Percentiles rank a stretch among this genome's conserved stretches.
phyloP scores from a whole-genome alignment of 169 alveolate genomes.

The Plasmodium cynomolgi region DNA sequence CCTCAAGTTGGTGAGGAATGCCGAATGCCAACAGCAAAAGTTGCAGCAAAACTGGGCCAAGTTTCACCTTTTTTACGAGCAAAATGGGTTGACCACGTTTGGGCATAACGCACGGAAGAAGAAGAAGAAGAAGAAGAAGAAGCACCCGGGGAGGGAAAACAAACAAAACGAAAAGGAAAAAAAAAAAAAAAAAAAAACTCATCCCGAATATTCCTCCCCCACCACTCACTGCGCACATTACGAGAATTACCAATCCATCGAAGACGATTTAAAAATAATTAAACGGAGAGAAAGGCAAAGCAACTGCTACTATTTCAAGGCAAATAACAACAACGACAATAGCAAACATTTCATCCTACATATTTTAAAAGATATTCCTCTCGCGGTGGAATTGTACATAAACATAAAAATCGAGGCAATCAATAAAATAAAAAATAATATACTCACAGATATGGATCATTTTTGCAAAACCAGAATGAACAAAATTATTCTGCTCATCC shows the following conservation, averaged over 20 bases:
- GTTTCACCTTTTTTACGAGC: constrained; percentile 66
- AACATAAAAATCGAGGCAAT: constrained; percentile 48
- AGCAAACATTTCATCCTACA: constrained; percentile 14
- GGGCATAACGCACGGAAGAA: background rate
- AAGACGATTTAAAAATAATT: constrained; percentile 47
- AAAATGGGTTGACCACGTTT: background rate
- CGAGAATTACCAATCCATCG: constrained; percentile 29
- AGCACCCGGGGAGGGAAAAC: background rate
- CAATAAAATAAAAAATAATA: constrained; percentile 56
- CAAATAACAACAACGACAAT: constrained; percentile 1
- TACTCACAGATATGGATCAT: constrained; percentile 16
- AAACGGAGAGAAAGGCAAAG: constrained; percentile 15
- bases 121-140: background rate
- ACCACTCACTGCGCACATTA: background rate
- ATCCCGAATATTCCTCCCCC: background rate
- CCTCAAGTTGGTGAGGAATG: constrained; percentile 15
- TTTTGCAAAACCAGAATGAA: constrained; percentile 48
- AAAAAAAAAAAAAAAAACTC: background rate
- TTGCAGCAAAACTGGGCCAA: constrained; percentile 50
- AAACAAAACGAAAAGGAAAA: background rate
- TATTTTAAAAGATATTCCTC: constrained; percentile 20
- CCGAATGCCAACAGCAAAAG: constrained; percentile 32
- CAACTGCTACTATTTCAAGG: constrained; percentile 40
- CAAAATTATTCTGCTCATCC: constrained; percentile 22
- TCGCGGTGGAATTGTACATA: constrained; percentile 59